Conservation (phyloP, 345 rosid genomes). For the Dipteronia sinensis region DNA sequence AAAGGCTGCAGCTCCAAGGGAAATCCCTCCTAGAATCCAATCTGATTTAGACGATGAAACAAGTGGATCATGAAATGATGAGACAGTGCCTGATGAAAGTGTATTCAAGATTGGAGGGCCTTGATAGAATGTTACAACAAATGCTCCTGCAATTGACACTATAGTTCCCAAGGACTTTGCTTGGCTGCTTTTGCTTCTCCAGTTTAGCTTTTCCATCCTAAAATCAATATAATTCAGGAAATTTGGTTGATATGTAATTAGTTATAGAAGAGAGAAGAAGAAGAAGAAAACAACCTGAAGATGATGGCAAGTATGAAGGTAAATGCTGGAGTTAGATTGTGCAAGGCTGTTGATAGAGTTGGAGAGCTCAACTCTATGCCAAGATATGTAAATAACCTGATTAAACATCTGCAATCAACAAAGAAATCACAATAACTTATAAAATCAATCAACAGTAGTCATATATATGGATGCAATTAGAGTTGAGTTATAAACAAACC, state of each 20-base stretch:
- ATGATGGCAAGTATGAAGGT: constrained; percentile 58
- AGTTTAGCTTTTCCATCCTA: constrained; percentile 67
- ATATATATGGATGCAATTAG: no score
- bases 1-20: constrained; percentile 53
- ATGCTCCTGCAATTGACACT: constrained; percentile 60
- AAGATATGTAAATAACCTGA: constrained; percentile 46
- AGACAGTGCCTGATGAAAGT: neutral
- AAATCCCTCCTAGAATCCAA: constrained; percentile 65
- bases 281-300: constrained; percentile 40
- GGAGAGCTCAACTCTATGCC: constrained; percentile 63
- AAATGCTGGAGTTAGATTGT: constrained; percentile 61
- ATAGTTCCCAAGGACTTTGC: constrained; percentile 63
- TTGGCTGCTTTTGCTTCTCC: constrained; percentile 48
- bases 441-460: neutral
- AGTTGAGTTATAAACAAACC: constrained; percentile 27
- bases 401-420: constrained; percentile 19
- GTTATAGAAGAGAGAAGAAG: neutral
- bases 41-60: constrained; percentile 26
- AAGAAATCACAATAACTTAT: no score
- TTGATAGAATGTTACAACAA: constrained; percentile 60
- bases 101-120: constrained; percentile 38
- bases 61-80: constrained; percentile 12
- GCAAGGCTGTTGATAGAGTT: constrained; percentile 57
- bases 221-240: neutral
- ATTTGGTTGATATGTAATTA: no score